These are phyloP conservation scores for Nasturtium officinale DNA, from an alignment of 345 rosid species.

Conservation along the genomic window DNA sequence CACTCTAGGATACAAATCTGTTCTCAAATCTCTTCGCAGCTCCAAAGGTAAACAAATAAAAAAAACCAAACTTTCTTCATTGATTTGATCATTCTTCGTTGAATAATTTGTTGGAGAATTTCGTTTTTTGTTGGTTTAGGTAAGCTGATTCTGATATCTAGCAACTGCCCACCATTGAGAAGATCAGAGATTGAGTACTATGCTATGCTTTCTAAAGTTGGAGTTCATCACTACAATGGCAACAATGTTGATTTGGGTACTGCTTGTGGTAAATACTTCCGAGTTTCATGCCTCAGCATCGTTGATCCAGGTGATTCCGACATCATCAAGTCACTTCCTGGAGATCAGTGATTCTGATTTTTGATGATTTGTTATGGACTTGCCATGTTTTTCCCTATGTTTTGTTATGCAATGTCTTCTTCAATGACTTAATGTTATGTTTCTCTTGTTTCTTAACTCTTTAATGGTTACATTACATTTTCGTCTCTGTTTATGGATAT, in stretches of 20 bases:
- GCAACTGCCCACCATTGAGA: conserved; percentile 75
- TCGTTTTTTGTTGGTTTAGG: conserved; percentile 39
- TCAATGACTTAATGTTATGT: conserved; percentile 26
- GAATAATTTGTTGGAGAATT: background rate
- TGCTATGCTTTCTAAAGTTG: conserved; percentile 44
- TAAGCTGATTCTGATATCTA: conserved; percentile 60
- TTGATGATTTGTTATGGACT: conserved; percentile 12
- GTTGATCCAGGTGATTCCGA: conserved; percentile 77
- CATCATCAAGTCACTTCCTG: conserved; percentile 70
- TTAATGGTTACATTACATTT: conserved; percentile 14
- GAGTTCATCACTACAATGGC: conserved; percentile 47
- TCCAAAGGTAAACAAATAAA: conserved; percentile 68
- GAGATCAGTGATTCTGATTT: conserved; percentile 31
- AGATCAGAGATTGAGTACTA: conserved; percentile 79
- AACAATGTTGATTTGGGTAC: conserved; percentile 80
- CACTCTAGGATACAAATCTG: conserved; percentile 77
- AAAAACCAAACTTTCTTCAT: background rate
- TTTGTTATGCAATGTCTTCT: conserved; percentile 23
- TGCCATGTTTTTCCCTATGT: conserved; percentile 5
- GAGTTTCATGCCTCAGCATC: conserved; percentile 77
- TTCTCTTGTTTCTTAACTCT: background rate
- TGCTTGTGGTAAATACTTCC: conserved; percentile 77
- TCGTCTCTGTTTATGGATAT: conserved; percentile 1
- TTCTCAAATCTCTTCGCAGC: conserved; percentile 66
- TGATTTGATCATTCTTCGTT: background rate